Conservation (phyloP, 257 asterid species). For the Primulina tabacum region DNA sequence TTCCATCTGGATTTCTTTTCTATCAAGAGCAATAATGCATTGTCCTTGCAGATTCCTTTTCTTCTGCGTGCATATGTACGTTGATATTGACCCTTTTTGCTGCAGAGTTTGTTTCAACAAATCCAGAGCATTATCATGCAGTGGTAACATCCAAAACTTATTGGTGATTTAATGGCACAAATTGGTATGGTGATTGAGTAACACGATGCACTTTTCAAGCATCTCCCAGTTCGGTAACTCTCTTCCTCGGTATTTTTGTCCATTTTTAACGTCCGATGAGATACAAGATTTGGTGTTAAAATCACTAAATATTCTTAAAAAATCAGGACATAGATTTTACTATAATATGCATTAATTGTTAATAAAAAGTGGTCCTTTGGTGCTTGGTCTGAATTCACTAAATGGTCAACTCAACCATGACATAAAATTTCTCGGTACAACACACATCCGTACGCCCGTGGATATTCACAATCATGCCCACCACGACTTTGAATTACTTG, state of each 20-base stretch:
- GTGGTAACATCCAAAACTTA: constrained; percentile 27
- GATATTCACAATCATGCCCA: constrained; percentile 35
- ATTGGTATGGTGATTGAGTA: background rate
- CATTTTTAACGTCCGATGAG: background rate
- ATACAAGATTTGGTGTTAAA: no score
- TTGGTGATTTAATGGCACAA: constrained; percentile 10
- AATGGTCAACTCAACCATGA: constrained; percentile 21
- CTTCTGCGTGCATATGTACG: constrained; percentile 33
- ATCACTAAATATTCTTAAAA: no score
- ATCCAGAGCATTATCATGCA: constrained; percentile 24
- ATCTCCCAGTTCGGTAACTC: background rate
- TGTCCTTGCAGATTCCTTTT: constrained; percentile 40
- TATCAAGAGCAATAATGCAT: constrained; percentile 33
- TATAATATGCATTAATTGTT: background rate
- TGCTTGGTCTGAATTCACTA: background rate
- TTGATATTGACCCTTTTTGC: constrained; percentile 29
- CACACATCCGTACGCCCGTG: constrained; percentile 48
- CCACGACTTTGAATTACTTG: constrained; percentile 4
- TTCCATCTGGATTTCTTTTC: background rate
- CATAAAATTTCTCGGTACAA: constrained; percentile 37
- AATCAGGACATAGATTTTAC: background rate
- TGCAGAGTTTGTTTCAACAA: constrained; percentile 19
- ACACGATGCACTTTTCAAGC: background rate
- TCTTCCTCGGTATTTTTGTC: background rate
- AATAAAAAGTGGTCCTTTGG: no score